These are phyloP conservation scores for Lichtheimia ramosa DNA, from an alignment of 371 early-diverging fungal genomes.

Conservation along the genomic window DNA sequence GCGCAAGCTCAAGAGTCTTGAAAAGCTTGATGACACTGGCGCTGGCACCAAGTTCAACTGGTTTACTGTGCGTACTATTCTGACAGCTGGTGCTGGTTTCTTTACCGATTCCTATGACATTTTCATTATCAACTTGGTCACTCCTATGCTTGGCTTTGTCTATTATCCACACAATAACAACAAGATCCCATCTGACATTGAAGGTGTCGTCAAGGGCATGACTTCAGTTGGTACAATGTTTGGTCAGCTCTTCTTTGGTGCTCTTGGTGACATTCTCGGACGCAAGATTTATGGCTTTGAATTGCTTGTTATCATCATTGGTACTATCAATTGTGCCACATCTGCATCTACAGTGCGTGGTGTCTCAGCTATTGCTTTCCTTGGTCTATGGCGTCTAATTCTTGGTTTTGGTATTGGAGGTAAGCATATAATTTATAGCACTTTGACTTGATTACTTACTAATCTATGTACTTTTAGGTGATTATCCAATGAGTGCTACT, in stretches of 20 bases:
- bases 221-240: conserved; percentile 81
- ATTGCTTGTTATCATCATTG: conserved; percentile 76
- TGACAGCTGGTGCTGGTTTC: conserved; percentile 87
- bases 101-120: conserved; percentile 92
- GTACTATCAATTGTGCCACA: conserved; percentile 81
- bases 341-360: conserved; percentile 69
- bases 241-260: conserved; percentile 86
- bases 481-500: conserved; percentile 80
- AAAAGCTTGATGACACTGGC: conserved; percentile 28
- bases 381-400: conserved; percentile 82
- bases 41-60: conserved; percentile 52
- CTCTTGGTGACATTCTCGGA: conserved; percentile 81
- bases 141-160: conserved; percentile 80
- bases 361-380: conserved; percentile 66
- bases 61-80: conserved; percentile 81
- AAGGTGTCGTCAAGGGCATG: conserved; percentile 80
- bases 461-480: conserved; percentile 35
- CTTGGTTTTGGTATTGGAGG: conserved; percentile 86
- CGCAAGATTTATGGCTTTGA: conserved; percentile 87
- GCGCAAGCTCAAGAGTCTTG: conserved; percentile 34
- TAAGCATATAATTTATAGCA: not conserved
- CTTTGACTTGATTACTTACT: too few relatives aligned
- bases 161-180: conserved; percentile 59
- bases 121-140: conserved; percentile 80
- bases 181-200: conserved; percentile 62